Evolutionary conservation across 441 rosid species (phyloP).

Genomic region (Biscutella auriculata): DNA sequence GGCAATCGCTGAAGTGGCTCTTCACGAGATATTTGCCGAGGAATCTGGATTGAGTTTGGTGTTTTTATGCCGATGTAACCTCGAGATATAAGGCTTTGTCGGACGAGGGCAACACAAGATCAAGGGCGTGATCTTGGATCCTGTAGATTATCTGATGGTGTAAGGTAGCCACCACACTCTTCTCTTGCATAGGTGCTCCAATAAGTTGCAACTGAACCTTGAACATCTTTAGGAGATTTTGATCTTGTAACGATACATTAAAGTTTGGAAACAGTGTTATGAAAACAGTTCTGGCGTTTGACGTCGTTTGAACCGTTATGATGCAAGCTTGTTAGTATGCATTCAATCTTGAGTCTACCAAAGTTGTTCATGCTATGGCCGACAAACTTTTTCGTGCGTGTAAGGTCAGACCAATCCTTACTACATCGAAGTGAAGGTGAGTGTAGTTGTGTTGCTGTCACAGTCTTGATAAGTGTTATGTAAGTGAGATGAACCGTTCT

Average conservation of each 20-base stretch:
- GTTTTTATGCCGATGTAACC: neutral
- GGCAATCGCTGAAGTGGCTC: neutral
- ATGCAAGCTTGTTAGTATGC: too few relatives aligned
- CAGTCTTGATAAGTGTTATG: too few relatives aligned
- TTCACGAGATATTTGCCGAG: neutral
- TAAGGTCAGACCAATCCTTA: too few relatives aligned
- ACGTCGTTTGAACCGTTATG: too few relatives aligned
- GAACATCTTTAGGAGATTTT: neutral
- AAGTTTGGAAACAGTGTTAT: too few relatives aligned
- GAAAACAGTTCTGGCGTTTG: too few relatives aligned
- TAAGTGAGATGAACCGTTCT: too few relatives aligned
- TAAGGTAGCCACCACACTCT: neutral
- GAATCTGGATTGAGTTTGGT: neutral
- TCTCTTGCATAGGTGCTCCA: neutral
- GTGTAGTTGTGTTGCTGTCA: too few relatives aligned
- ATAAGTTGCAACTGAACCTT: neutral
- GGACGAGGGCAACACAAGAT: neutral
- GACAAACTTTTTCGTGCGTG: too few relatives aligned
- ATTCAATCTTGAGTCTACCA: too few relatives aligned
- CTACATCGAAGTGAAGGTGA: too few relatives aligned
- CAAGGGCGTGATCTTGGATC: neutral
- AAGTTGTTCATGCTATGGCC: too few relatives aligned
- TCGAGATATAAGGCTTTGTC: neutral
- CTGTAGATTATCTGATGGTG: neutral
- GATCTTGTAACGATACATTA: neutral